Conservation (phyloP, 2,329 filamentous ascomycete genomes). For the Grosmannia penicillata region DNA sequence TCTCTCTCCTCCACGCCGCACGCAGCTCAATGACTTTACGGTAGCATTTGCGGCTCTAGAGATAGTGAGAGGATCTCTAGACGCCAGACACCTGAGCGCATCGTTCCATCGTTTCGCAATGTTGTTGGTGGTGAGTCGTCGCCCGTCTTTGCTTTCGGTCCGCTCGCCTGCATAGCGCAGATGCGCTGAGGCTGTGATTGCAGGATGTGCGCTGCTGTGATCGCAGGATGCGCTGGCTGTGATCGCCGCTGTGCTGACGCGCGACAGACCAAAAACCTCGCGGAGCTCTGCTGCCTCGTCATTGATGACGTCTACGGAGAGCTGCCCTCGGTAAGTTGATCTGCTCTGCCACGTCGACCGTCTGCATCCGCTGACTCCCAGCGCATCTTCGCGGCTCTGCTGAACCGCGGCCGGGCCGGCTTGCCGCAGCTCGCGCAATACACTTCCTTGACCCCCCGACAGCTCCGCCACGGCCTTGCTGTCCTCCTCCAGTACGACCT, state of each 20-base stretch:
- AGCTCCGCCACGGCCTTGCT: conserved; percentile 67
- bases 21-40: conserved; percentile 40
- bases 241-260: conserved; percentile 13
- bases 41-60: conserved; percentile 66
- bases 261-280: conserved; percentile 51
- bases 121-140: conserved; percentile 21
- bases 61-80: conserved; percentile 67
- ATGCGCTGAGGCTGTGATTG: too few species aligned
- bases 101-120: conserved; percentile 16
- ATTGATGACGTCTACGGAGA: conserved; percentile 84
- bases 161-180: too few species aligned
- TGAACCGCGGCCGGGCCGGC: conserved; percentile 64
- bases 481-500: conserved; percentile 84
- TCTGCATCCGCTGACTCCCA: conserved; percentile 23
- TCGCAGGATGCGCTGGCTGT: conserved; percentile 5
- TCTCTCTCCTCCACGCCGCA: too few species aligned
- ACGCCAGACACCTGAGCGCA: conserved; percentile 34
- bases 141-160: too few species aligned
- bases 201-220: too few species aligned
- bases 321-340: conserved; percentile 63
- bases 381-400: conserved; percentile 72
- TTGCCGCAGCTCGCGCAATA: conserved; percentile 54
- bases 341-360: background rate
- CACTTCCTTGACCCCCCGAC: conserved; percentile 57
- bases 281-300: conserved; percentile 80